Evolutionary conservation across 202 grass and related monocot genomes (phyloP).

Genomic region (Setaria italica): DNA sequence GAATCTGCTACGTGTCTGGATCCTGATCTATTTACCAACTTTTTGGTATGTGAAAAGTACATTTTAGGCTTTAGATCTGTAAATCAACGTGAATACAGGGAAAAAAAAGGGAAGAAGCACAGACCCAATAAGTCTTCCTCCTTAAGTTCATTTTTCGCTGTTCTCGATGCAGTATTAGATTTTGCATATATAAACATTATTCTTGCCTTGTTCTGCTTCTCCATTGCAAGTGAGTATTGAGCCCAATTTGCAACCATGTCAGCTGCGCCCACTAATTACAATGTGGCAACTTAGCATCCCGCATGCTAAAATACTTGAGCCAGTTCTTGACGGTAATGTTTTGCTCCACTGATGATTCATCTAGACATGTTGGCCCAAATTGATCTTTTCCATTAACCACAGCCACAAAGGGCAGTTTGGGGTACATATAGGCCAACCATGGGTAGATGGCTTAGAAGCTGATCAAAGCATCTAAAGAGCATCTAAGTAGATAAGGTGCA

Average conservation of each 20-base stretch:
- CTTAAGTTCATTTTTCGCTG: neutral
- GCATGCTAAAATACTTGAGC: slow-evolving; percentile 4
- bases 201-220: slow-evolving; percentile 4
- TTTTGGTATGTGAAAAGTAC: slow-evolving; percentile 68
- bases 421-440: too few relatives aligned
- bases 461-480: too few relatives aligned
- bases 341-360: slow-evolving; percentile 1
- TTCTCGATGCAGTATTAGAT: neutral
- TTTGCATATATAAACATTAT: slow-evolving; percentile 24
- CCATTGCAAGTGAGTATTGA: neutral
- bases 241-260: slow-evolving; percentile 15
- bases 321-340: neutral
- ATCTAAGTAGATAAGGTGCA: too few relatives aligned
- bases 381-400: too few relatives aligned
- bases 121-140: neutral
- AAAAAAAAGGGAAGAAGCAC: neutral
- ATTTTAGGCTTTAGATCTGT: slow-evolving; percentile 9
- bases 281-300: slow-evolving; percentile 1
- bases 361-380: neutral
- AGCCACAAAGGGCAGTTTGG: too few relatives aligned
- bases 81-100: neutral
- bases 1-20: slow-evolving; percentile 80
- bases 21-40: slow-evolving; percentile 91
- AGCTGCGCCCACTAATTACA: neutral
- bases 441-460: too few relatives aligned